Base-by-base conservation (phyloP, 176 grass and related monocot species). In the Carex parvula region DNA sequence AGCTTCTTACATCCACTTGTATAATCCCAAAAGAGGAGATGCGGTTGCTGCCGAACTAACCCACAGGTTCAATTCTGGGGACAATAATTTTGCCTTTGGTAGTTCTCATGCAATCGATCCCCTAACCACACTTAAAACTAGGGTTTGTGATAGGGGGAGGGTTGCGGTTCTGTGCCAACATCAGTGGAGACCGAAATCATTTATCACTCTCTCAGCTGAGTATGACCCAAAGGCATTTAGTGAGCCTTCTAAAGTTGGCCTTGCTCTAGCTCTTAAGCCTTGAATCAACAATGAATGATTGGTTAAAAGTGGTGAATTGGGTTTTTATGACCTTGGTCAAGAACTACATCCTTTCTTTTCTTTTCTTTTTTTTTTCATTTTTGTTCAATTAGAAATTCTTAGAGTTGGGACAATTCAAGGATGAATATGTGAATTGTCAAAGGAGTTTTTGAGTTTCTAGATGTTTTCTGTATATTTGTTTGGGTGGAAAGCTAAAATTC, bases 111-210 rank as follows among this genome's bases (percentile, higher is more conserved):
- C 64, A 14, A 62, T 94, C 15, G 87, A 94, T 83, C 79, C 85
- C 11, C 91, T 86, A 12, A 97, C 94, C 2, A 85, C 84, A 18
- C 32, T 97, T 8, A 97, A 97, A 84, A 92, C 92, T 4, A 80
- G 90, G 66, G 87, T 97, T 41, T 90, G 86, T 87, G 85, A 92
- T 73, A 85, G 71, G 0, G 94, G 92, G 64, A 94, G 88, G 61
- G 84, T 88, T 1, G 92, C 90, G 4, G 54, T 92, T 60, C 88
- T 97, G 33, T 97, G 92, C 73, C 94, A 88, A 83, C 92, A 94
- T 63, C 86, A 97, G 86, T 97, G 94, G 94, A 87, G 90, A 72
- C 85, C 87, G 26, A 94, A 97, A 86, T 97, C 94, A 4, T 87
- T 86, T 48, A 29, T 97, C 22, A 90, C 90, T 13, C 63, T 97